Evolutionary conservation across 1,139 yeast species (phyloP), one percentile per base, ranked within the genome.

Genomic region (Kodamaea derodonti): DNA sequence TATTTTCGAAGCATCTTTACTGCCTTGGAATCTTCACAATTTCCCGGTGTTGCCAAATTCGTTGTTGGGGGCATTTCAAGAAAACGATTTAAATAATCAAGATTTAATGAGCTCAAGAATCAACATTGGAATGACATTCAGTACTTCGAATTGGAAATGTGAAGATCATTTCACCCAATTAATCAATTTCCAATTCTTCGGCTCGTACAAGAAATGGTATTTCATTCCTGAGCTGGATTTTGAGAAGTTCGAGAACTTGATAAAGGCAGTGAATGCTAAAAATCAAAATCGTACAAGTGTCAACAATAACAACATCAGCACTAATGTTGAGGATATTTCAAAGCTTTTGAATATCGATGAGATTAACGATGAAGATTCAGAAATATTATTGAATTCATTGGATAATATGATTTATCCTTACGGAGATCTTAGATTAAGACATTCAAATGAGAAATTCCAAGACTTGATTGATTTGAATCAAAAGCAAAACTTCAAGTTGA

Each of bases 91-190:
- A 32, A 68, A 69, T 53, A 69, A 75, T 47, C 50, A 57, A 35
- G 58, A 62, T 33, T 43, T 72, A 11, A 38, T 57, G 14, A 55
- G 47, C 20, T 55, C 72, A 0, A 49, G 57, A 15, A 36, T 65
- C 22, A 59, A 58, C 36, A 56, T 68, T 7, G 86, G 84, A 1
- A 80, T 80, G 84, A 64, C 83, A 15, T 82, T 80, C 48, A 75
- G 88, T 29, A 68, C 83, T 2, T 78, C 79, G 40, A 75, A 82
- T 45, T 88, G 95, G 95, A 70, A 68, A 35, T 63, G 75, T 35
- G 94, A 84, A 49, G 95, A 86, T 47, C 92, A 83, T 46, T 80
- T 79, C 52, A 63, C 88, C 1, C 84, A 83, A 40, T 62, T 75
- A 8, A 65, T 78, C 18, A 82, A 81, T 51, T 84, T 75, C 47